These are phyloP conservation scores for Trichoderma polysporum DNA, from an alignment of 2,329 filamentous ascomycete genomes.

Conservation along the genomic window DNA sequence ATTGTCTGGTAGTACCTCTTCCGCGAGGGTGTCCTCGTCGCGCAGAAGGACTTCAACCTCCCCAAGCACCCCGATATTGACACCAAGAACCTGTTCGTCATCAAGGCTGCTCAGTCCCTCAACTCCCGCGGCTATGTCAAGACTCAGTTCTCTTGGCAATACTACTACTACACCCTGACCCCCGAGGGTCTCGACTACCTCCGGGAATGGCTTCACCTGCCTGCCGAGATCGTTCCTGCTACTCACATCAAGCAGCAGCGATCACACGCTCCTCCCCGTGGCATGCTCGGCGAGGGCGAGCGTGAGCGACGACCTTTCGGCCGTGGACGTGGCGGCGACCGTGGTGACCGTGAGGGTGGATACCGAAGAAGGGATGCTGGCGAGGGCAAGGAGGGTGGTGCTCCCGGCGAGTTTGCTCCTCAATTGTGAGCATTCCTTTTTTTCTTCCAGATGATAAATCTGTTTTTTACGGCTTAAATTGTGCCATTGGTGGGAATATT, in stretches of 20 bases:
- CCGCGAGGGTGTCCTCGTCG: slow-evolving; percentile 89
- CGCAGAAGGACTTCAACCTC: slow-evolving; percentile 99
- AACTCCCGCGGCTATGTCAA: slow-evolving; percentile 98
- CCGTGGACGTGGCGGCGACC: slow-evolving; percentile 72
- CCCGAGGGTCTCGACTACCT: slow-evolving; percentile 99
- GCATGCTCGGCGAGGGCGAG: slow-evolving; percentile 90
- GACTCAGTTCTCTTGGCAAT: slow-evolving; percentile 99
- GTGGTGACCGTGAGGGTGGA: slow-evolving; percentile 82
- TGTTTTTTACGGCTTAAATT: background rate
- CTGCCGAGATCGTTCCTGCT: slow-evolving; percentile 97
- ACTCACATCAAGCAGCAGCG: slow-evolving; percentile 99
- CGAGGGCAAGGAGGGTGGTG: slow-evolving; percentile 86
- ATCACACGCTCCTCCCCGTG: slow-evolving; percentile 94
- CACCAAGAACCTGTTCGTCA: slow-evolving; percentile 99
- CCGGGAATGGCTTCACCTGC: slow-evolving; percentile 99
- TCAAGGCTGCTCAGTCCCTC: slow-evolving; percentile 98
- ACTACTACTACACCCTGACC: slow-evolving; percentile 99
- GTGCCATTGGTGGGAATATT: background rate
- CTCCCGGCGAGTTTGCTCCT: slow-evolving; percentile 87
- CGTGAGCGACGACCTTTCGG: slow-evolving; percentile 81
- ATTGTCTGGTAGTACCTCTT: slow-evolving; percentile 76
- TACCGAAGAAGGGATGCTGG: slow-evolving; percentile 89
- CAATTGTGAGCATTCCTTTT: slow-evolving; percentile 65
- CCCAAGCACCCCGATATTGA: slow-evolving; percentile 97
- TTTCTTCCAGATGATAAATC: background rate